These are phyloP conservation scores for Parietichytrium sp. DNA, from an alignment of 108 stramenopile species.

Conservation along the genomic window DNA sequence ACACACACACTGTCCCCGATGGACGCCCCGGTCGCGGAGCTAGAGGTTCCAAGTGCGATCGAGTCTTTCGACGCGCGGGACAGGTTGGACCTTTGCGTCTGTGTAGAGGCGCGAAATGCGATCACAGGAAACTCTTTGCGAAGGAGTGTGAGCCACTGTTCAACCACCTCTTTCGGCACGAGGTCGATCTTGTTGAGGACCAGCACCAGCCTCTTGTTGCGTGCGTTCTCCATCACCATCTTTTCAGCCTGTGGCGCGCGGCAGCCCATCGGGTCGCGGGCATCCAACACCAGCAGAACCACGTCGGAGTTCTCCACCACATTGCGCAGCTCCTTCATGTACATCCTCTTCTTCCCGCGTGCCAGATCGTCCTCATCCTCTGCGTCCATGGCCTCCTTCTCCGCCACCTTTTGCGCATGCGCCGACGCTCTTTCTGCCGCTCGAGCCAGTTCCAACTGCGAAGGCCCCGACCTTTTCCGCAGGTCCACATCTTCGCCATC, in stretches of 20 bases:
- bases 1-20: conserved; percentile 61
- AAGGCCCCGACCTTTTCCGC: not conserved
- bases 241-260: conserved; percentile 68
- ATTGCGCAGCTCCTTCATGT: conserved; percentile 85
- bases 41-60: conserved; percentile 6
- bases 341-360: conserved; percentile 70
- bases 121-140: conserved; percentile 75
- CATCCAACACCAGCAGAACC: conserved; percentile 94
- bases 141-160: conserved; percentile 83
- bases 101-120: conserved; percentile 86
- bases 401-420: conserved; percentile 31
- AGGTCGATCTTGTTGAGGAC: conserved; percentile 98
- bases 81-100: conserved; percentile 52
- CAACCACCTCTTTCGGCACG: conserved; percentile 87
- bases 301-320: conserved; percentile 93
- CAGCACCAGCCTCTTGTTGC: conserved; percentile 90
- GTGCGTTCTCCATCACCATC: conserved; percentile 79
- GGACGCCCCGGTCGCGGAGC: not conserved
- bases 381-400: conserved; percentile 48
- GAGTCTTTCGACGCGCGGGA: conserved; percentile 58
- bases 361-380: conserved; percentile 33
- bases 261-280: conserved; percentile 92
- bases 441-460: conserved; percentile 41
- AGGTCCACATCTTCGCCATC: not conserved
- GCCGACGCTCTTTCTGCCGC: conserved; percentile 43